Evolutionary conservation across 495 filamentous ascomycete species (phyloP), one percentile per base, ranked within the genome.

Genomic region (Neurospora pannonica): DNA sequence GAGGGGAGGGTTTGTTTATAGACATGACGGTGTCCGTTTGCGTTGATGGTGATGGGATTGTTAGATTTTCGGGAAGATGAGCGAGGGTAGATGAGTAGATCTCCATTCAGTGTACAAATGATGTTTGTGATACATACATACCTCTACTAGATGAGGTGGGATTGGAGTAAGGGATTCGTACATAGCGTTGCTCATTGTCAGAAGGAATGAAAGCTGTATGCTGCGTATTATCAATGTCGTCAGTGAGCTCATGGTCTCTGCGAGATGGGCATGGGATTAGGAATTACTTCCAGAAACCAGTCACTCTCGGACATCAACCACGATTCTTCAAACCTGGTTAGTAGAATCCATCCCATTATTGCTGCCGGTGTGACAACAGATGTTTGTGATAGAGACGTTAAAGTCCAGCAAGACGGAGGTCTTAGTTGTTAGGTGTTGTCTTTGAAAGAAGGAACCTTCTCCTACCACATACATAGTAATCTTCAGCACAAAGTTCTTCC

Each of bases 361-460:
- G 40, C 17, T 43, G 40, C 17, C 8, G 40, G 17, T 43, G 7
- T 17, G 15, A 40, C 0, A 40, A n/a, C 9, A 54, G 15, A 74
- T 72, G 34, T 70, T 38, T 19, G 70, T 39, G 19, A 39, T 74
- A 72, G 72, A 73, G 40, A 71, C 76, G 37, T 48, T 71, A 31
- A 74, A 40, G 38, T 38, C 38, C 8, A 38, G 38, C 38, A 38
- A 11, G 38, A 38, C 6, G 70, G 40, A 69, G 4, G 4, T 48
- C 67, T 70, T 39, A 21, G 24, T 46, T 43, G 7, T 34, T 71
- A 0, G 36, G 4, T 40, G 5, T 36, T 36, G 15, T n/a, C 42
- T 43, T 8, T n/a, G 19, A 3, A 19, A 19, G 42, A 43, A n/a
- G 42, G 19, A n/a, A 19, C 42, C 19, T 43, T 43, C 42, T 43